Conservation (phyloP, 306 rosid genomes). For the Ormosia semicastrata region DNA sequence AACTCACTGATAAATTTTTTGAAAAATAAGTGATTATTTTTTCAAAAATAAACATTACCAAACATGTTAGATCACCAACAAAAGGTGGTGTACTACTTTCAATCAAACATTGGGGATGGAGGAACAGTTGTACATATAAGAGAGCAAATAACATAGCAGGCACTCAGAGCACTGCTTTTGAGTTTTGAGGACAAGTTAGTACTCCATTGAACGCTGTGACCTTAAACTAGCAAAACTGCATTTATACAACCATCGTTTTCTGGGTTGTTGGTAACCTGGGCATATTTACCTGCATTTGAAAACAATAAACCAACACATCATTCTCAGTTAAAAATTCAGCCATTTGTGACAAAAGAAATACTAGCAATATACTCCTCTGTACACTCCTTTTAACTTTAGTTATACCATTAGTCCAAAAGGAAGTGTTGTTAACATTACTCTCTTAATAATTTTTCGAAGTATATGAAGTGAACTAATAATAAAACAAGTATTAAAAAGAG, state of each 20-base stretch:
- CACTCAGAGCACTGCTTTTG: neutral
- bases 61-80: neutral
- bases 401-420: no score
- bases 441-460: no score
- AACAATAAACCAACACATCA: neutral
- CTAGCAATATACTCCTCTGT: no score
- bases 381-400: no score
- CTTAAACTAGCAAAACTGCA: conserved; percentile 81
- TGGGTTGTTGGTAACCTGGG: conserved; percentile 92
- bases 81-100: neutral
- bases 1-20: no score
- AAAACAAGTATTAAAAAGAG: no score
- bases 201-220: neutral
- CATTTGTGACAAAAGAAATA: neutral
- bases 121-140: neutral
- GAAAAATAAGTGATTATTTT: no score
- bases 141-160: neutral
- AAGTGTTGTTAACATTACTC: no score
- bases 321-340: neutral
- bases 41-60: no score
- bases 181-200: neutral
- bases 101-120: neutral
- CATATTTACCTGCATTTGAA: conserved; percentile 72
- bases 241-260: conserved; percentile 95
- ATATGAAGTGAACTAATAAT: no score